Percentiles rank a stretch among this genome's conserved stretches.
Evolutionary conservation across 2,329 filamentous ascomycete species (phyloP).

Genomic region (Ascochyta clinopodiicola): DNA sequence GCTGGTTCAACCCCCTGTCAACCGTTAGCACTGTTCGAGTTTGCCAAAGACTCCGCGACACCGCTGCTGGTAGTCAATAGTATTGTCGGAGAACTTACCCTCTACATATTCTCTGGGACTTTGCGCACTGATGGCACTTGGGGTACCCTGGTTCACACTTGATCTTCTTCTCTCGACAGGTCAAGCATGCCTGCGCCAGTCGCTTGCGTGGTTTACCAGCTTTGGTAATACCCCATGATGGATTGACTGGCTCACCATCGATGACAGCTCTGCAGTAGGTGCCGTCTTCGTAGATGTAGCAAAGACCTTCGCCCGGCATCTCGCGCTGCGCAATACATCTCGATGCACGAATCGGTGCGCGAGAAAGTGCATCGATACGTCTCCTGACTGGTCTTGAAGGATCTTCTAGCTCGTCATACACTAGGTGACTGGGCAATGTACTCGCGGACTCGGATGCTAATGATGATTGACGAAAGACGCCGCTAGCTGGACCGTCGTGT

Average conservation of each 20-base stretch:
- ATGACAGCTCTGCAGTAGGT: constrained; percentile 82
- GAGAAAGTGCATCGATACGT: constrained; percentile 42
- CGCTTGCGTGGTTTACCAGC: constrained; percentile 92
- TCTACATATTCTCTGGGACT: constrained; percentile 84
- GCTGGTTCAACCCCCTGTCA: constrained; percentile 16
- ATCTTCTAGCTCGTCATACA: constrained; percentile 42
- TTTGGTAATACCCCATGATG: constrained; percentile 92
- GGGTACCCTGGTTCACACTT: constrained; percentile 91
- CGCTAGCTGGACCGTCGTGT: constrained; percentile 30
- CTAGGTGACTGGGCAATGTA: constrained; percentile 22
- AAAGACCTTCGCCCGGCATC: constrained; percentile 78
- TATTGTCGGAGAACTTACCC: constrained; percentile 53
- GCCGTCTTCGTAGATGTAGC: constrained; percentile 86
- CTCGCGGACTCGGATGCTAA: constrained; percentile 33
- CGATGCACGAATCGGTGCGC: constrained; percentile 41
- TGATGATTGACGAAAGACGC: constrained; percentile 32
- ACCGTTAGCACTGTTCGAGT: not conserved
- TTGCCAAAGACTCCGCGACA: not conserved
- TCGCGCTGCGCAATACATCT: constrained; percentile 55
- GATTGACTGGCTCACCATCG: constrained; percentile 85
- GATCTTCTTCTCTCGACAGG: constrained; percentile 96
- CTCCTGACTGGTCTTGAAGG: constrained; percentile 38
- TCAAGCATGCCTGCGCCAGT: constrained; percentile 89
- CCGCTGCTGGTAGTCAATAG: constrained; percentile 2
- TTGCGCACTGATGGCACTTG: constrained; percentile 89